phyloP scores from a whole-genome alignment of 305 asterid species.

The Nicotiana rustica region DNA sequence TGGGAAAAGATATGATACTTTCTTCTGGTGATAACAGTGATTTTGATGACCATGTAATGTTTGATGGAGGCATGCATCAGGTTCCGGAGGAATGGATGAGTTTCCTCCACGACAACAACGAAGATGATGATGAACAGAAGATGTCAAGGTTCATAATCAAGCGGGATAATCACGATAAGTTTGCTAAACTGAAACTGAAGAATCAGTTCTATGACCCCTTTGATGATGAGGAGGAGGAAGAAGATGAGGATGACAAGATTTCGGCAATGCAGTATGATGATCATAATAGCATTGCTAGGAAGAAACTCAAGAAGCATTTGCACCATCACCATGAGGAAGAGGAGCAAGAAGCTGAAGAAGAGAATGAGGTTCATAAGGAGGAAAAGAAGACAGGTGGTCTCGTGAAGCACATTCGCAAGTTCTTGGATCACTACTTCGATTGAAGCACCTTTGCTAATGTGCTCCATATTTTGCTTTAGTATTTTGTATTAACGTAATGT shows the following conservation, averaged over 20 bases:
- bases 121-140: constrained; percentile 33
- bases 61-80: constrained; percentile 40
- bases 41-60: constrained; percentile 42
- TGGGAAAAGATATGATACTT: constrained; percentile 47
- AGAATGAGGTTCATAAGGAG: neutral
- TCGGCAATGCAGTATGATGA: neutral
- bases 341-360: constrained; percentile 24
- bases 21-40: constrained; percentile 52
- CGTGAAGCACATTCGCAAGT: constrained; percentile 63
- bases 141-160: constrained; percentile 35
- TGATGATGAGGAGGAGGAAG: neutral
- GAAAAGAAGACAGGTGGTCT: constrained; percentile 44
- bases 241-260: constrained; percentile 26
- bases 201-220: constrained; percentile 31
- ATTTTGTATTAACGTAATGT: neutral
- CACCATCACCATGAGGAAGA: constrained; percentile 35
- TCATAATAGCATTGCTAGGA: constrained; percentile 26
- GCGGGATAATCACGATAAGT: constrained; percentile 22
- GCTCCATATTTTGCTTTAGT: constrained; percentile 16
- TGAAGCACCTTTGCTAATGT: neutral
- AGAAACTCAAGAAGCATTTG: constrained; percentile 45
- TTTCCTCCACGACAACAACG: constrained; percentile 42
- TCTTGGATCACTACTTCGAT: constrained; percentile 48
- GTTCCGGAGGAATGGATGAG: constrained; percentile 45
- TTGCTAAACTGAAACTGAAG: constrained; percentile 37